A percentile compares a stretch with the other conserved stretches of the same genome.
Conservation (phyloP, 75 land plant species). For the Selaginella moellendorffii region DNA sequence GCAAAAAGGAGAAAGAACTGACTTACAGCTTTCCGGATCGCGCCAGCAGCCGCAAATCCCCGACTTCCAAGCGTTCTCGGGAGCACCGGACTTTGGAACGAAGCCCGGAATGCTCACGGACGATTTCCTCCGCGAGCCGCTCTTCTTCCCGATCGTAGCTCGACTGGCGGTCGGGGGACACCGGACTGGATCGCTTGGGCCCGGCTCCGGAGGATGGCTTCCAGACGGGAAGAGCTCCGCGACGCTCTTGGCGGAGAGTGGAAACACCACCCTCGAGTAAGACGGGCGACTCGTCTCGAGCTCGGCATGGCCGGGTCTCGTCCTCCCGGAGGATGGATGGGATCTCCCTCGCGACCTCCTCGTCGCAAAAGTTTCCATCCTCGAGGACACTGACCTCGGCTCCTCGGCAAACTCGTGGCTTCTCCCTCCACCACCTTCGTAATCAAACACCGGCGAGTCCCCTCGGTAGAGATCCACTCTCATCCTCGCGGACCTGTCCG, state of each 20-base stretch:
- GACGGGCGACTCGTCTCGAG: background rate
- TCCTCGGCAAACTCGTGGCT: background rate
- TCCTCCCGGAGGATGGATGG: background rate
- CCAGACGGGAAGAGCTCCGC: background rate
- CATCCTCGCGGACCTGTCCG: background rate
- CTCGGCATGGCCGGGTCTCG: background rate
- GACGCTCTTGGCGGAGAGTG: background rate
- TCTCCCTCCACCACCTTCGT: no score
- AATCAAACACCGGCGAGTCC: background rate
- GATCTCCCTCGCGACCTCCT: background rate
- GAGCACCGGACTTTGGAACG: background rate
- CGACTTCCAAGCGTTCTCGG: background rate
- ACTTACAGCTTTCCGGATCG: background rate
- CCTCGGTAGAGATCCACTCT: background rate
- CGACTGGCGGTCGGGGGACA: background rate
- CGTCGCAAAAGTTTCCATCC: background rate
- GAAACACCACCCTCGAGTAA: background rate
- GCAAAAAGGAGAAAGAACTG: background rate
- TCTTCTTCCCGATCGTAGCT: background rate
- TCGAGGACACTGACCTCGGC: background rate
- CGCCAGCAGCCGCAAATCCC: background rate
- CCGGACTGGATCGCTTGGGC: background rate
- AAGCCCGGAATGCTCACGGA: background rate
- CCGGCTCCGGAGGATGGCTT: background rate
- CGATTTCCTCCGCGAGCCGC: background rate